Evolutionary conservation across 2,329 filamentous ascomycete genomes (phyloP).

Genomic region (Colletotrichum cordylinicola): DNA sequence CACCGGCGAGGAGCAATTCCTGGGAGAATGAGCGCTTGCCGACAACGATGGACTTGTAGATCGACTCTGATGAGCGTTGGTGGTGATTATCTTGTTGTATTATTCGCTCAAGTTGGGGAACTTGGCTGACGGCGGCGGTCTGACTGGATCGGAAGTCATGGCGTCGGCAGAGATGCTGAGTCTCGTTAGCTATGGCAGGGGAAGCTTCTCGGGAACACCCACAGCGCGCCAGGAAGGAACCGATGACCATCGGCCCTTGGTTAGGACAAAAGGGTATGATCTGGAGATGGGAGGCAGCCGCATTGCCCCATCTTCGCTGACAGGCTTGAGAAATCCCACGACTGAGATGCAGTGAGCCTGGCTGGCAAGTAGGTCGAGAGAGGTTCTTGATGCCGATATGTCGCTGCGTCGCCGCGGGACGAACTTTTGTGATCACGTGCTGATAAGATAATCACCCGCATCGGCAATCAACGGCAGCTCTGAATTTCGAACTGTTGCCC

Average conservation of each 20-base stretch:
- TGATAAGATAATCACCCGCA: slow-evolving; percentile 1
- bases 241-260: slow-evolving; percentile 5
- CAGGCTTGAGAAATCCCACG: neutral
- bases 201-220: neutral
- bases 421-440: slow-evolving; percentile 2
- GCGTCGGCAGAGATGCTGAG: neutral
- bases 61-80: neutral
- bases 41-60: neutral
- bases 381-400: neutral
- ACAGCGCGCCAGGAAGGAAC: neutral
- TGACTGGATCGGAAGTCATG: neutral
- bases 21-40: neutral
- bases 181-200: neutral
- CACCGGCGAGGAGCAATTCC: neutral
- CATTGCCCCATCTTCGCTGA: slow-evolving; percentile 23
- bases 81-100: neutral
- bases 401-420: neutral
- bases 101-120: neutral
- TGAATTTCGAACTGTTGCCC: neutral
- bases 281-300: slow-evolving; percentile 13
- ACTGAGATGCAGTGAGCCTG: neutral
- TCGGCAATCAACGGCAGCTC: neutral
- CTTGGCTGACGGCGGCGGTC: neutral
- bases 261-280: slow-evolving; percentile 9
- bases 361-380: neutral